phyloP scores from a whole-genome alignment of 768 basidiomycete genomes.

The Phanerodontia chrysosporium region DNA sequence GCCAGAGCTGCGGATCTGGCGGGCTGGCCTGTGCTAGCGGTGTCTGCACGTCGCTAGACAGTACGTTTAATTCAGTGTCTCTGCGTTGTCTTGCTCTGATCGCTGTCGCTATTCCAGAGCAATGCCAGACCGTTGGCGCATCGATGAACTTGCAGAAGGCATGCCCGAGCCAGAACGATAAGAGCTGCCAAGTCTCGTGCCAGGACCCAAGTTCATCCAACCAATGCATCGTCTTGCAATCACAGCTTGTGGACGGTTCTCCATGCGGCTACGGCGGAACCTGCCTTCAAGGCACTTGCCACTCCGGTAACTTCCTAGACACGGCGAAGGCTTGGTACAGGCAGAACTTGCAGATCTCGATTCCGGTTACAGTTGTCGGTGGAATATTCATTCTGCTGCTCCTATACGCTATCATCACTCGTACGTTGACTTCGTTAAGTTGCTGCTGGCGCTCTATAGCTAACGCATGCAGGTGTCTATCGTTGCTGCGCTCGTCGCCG shows the following conservation, averaged over 20 bases:
- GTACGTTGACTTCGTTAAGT: slow-evolving; percentile 27
- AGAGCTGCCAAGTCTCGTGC: slow-evolving; percentile 76
- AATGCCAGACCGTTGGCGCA: slow-evolving; percentile 72
- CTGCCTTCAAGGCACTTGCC: slow-evolving; percentile 60
- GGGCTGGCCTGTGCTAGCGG: slow-evolving; percentile 75
- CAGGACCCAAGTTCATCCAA: slow-evolving; percentile 58
- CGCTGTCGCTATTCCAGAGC: slow-evolving; percentile 44
- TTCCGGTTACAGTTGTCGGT: slow-evolving; percentile 73
- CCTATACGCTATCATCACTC: slow-evolving; percentile 44
- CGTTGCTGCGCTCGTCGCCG: slow-evolving; percentile 20
- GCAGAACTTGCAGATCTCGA: slow-evolving; percentile 73
- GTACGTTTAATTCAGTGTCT: no score
- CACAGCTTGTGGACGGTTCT: slow-evolving; percentile 74
- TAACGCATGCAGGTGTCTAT: slow-evolving; percentile 25
- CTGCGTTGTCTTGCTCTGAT: no score
- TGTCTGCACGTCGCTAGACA: slow-evolving; percentile 66
- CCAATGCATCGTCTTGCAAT: slow-evolving; percentile 67
- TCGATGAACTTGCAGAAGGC: slow-evolving; percentile 65
- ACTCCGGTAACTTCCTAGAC: slow-evolving; percentile 51
- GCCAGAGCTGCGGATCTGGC: slow-evolving; percentile 59
- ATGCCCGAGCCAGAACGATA: slow-evolving; percentile 61
- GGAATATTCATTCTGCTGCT: slow-evolving; percentile 58
- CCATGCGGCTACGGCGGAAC: slow-evolving; percentile 79
- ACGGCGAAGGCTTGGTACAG: slow-evolving; percentile 72
- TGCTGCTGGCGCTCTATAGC: slow-evolving; percentile 12